Evolutionary conservation across 768 basidiomycete species (phyloP).

Genomic region (Russula vinacea): DNA sequence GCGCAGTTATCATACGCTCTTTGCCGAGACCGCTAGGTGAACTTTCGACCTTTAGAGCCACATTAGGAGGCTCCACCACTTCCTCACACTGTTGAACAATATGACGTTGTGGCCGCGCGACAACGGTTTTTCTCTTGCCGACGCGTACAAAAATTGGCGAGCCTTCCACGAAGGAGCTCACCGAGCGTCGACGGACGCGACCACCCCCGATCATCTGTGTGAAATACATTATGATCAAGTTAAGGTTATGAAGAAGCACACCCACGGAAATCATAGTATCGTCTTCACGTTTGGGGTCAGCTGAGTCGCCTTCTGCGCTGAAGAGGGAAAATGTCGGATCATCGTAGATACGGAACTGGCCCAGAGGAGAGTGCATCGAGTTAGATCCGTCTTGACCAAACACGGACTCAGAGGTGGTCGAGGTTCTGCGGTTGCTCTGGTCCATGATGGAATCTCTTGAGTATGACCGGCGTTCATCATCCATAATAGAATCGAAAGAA

Average conservation of each 20-base stretch:
- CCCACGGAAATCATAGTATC: constrained; percentile 80
- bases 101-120: constrained; percentile 28
- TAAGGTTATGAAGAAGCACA: constrained; percentile 9
- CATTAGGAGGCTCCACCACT: constrained; percentile 43
- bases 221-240: constrained; percentile 18
- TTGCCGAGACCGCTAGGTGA: constrained; percentile 61
- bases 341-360: constrained; percentile 45
- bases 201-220: constrained; percentile 76
- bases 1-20: constrained; percentile 65
- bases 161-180: constrained; percentile 61
- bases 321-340: constrained; percentile 65
- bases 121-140: constrained; percentile 54
- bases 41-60: constrained; percentile 53
- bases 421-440: constrained; percentile 52
- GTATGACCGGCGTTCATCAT: constrained; percentile 40
- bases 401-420: constrained; percentile 55
- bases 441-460: constrained; percentile 44
- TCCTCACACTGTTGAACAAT: constrained; percentile 32
- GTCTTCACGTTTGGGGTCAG: constrained; percentile 60
- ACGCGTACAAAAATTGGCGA: constrained; percentile 62
- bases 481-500: constrained; percentile 67
- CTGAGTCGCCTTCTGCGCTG: constrained; percentile 44
- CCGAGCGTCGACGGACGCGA: constrained; percentile 63
- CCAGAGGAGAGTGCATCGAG: constrained; percentile 26
- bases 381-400: constrained; percentile 53